Conservation (phyloP, 2,329 filamentous ascomycete species). For the Pestalotiopsis fici region DNA sequence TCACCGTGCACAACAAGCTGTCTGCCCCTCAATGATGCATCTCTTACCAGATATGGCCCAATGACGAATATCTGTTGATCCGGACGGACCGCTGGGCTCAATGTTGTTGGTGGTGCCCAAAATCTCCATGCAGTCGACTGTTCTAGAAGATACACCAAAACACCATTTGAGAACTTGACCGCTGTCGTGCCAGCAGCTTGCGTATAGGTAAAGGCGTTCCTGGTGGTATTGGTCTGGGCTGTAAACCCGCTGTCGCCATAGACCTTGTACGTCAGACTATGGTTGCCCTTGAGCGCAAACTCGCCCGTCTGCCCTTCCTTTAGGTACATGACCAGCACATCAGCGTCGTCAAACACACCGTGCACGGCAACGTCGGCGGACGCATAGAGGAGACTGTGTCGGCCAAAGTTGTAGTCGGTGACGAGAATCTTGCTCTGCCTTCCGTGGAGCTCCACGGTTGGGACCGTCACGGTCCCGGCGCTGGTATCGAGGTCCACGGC, state of each 20-base stretch:
- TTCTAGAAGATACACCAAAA: slow-evolving; percentile 54
- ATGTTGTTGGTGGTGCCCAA: slow-evolving; percentile 49
- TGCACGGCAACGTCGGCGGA: slow-evolving; percentile 51
- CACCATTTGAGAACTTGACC: slow-evolving; percentile 49
- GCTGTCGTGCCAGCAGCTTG: slow-evolving; percentile 47
- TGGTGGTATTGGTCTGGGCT: slow-evolving; percentile 24
- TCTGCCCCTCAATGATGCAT: slow-evolving; percentile 48
- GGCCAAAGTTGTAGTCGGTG: slow-evolving; percentile 51
- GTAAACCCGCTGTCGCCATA: slow-evolving; percentile 40
- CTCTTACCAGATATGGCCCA: slow-evolving; percentile 57
- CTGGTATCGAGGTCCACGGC: slow-evolving; percentile 49
- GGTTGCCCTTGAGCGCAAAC: slow-evolving; percentile 46
- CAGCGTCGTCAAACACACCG: slow-evolving; percentile 40
- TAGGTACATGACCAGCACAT: slow-evolving; percentile 50
- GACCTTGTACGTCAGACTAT: slow-evolving; percentile 36
- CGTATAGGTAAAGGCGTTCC: slow-evolving; percentile 43
- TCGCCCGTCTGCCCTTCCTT: slow-evolving; percentile 47
- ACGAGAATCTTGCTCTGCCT: slow-evolving; percentile 56
- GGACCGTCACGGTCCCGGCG: slow-evolving; percentile 39
- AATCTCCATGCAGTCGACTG: slow-evolving; percentile 55
- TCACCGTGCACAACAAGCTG: slow-evolving; percentile 62
- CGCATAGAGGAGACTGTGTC: slow-evolving; percentile 48
- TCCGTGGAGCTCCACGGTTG: slow-evolving; percentile 49
- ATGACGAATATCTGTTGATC: slow-evolving; percentile 56
- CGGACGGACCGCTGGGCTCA: slow-evolving; percentile 41